phyloP scores from a whole-genome alignment of 768 basidiomycete species.

The Candolleomyces aberdarensis region DNA sequence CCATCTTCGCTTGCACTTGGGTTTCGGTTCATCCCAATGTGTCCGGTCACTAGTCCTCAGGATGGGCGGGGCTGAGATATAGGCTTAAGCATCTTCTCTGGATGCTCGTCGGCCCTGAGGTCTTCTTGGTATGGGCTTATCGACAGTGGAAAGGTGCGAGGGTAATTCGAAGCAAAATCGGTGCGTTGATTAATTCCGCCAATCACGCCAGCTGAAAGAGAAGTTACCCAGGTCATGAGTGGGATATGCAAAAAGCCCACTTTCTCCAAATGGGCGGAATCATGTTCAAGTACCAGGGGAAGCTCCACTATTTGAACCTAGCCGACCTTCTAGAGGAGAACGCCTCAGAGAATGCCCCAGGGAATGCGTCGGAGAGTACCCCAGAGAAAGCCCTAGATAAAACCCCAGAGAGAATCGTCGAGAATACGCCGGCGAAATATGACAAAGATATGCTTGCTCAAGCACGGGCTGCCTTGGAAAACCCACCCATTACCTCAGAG shows the following conservation, averaged over 20 bases:
- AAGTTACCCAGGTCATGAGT: not conserved
- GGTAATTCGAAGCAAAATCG: not conserved
- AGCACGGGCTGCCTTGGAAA: not conserved
- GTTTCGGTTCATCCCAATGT: not conserved
- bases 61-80: not conserved
- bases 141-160: not conserved
- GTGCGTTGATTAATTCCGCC: not conserved
- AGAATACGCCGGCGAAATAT: not conserved
- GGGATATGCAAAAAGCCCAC: not conserved
- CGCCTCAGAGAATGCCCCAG: not conserved
- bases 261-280: not conserved
- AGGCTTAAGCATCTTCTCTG: not conserved
- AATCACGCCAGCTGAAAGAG: not conserved
- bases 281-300: not conserved
- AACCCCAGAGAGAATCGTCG: too few species aligned
- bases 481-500: conserved; percentile 15
- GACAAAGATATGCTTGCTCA: not conserved
- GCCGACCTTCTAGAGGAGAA: not conserved
- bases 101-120: not conserved
- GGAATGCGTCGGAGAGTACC: not conserved
- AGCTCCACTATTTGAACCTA: not conserved
- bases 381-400: too few species aligned
- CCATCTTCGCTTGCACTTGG: not conserved
- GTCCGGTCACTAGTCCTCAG: not conserved
- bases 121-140: not conserved